Evolutionary conservation across 1,284 basidiomycete genomes (phyloP), one percentile per base, ranked within the genome.

Genomic region (Phaffia rhodozyma): DNA sequence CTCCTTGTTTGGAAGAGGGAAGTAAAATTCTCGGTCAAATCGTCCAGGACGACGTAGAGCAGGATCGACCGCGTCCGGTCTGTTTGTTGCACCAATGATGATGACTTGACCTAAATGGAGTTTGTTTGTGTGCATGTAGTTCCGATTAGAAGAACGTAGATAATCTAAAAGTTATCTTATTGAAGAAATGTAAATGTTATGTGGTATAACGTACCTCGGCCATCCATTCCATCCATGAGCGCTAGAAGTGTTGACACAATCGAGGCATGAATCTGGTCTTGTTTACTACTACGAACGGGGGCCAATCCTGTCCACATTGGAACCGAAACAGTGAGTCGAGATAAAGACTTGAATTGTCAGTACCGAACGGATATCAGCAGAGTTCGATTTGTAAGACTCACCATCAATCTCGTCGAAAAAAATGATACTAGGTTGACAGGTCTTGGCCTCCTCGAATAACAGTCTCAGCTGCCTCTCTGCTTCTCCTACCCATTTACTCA

Each of bases 391-490:
- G 21, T 5, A 21, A n/a, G 20, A 68, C 76, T 66, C 53, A 68
- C 93, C 94, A 72, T 99, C 96, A 69, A 99, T 99, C 77, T 99
- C 96, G 73, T 99, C 96, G 86, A 99, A 97, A 79, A 98, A 98
- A 73, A 99, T 98, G 71, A 98, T 99, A 68, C 86, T 89, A 0
- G 96, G 96, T 72, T 98, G 94, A 60, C 85, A 87, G 62, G 86
- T 86, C 54, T 86, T 83, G 1, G 96, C 96, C 78, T 98, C 96
- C 69, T 98, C 94, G 74, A 99, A 99, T 11, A 99, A 80, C 60
- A 98, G 81, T 1, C 96, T 84, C 6, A 98, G 81, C 74, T 98
- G 96, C 3, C 96, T 84, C 73, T 98, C 96, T 1, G 96, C 96
- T 77, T 99, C 96, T 65, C 96, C 96, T 16, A 99, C 94, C 96